Conservation (phyloP, 768 basidiomycete species). For the Russula dissimulans region DNA sequence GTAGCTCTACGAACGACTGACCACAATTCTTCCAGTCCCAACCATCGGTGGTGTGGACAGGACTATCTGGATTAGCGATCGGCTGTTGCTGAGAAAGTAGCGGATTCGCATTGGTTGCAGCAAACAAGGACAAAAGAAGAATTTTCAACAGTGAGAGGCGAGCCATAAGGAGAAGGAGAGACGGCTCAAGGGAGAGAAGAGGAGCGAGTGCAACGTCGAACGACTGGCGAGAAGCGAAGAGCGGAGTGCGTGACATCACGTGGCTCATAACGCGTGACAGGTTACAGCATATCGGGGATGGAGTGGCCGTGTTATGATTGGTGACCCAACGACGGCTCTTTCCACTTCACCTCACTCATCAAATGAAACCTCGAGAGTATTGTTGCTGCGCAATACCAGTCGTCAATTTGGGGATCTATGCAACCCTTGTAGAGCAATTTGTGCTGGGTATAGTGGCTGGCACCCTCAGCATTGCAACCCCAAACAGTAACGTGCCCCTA, state of each 20-base stretch:
- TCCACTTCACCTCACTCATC: slow-evolving; percentile 5
- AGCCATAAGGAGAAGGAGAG: slow-evolving; percentile 20
- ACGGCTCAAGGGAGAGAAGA: no score
- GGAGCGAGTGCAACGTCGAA: no score
- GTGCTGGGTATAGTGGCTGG: slow-evolving; percentile 56
- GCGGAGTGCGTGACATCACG: not conserved
- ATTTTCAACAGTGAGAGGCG: slow-evolving; percentile 25
- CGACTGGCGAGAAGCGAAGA: no score
- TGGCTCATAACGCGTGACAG: not conserved
- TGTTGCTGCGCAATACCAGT: slow-evolving; percentile 92
- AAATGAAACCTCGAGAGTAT: slow-evolving; percentile 74
- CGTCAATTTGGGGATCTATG: slow-evolving; percentile 84
- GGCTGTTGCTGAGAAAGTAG: slow-evolving; percentile 25
- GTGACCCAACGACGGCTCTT: slow-evolving; percentile 1
- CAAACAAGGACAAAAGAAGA: slow-evolving; percentile 23
- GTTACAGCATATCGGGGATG: no score
- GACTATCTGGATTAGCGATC: slow-evolving; percentile 22
- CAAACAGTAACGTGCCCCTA: slow-evolving; percentile 48
- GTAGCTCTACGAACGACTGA: slow-evolving; percentile 30
- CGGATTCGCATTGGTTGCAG: slow-evolving; percentile 22
- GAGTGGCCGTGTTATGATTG: no score
- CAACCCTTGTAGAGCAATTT: slow-evolving; percentile 69
- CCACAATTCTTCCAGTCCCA: slow-evolving; percentile 76
- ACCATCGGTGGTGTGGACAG: slow-evolving; percentile 31
- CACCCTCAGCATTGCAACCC: slow-evolving; percentile 66